Conservation (phyloP, 2,329 filamentous ascomycete species). For the Cladosporium sp. region DNA sequence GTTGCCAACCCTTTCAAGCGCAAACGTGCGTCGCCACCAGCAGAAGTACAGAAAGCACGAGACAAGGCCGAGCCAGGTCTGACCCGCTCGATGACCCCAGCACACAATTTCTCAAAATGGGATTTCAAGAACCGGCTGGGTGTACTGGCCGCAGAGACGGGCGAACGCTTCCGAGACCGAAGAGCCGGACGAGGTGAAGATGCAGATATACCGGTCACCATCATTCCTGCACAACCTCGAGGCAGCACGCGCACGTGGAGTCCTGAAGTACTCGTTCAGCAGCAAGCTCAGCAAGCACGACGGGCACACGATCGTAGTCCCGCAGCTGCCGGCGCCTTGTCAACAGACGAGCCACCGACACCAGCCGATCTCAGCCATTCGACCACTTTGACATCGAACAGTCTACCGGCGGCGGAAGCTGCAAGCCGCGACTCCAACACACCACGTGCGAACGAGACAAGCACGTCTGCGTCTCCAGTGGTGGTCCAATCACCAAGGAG, state of each 20-base stretch:
- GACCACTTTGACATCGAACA: slow-evolving; percentile 24
- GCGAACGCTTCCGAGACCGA: slow-evolving; percentile 47
- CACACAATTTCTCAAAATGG: slow-evolving; percentile 48
- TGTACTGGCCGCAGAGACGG: slow-evolving; percentile 51
- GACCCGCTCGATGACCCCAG: slow-evolving; percentile 38
- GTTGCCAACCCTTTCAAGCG: slow-evolving; percentile 61
- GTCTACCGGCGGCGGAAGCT: slow-evolving; percentile 9
- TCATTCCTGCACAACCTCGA: slow-evolving; percentile 61
- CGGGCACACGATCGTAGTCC: slow-evolving; percentile 11
- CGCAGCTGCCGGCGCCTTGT: neutral
- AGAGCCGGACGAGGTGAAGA: slow-evolving; percentile 41
- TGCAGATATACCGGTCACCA: slow-evolving; percentile 56
- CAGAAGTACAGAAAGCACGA: slow-evolving; percentile 58
- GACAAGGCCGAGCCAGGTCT: slow-evolving; percentile 26
- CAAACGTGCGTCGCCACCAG: slow-evolving; percentile 59
- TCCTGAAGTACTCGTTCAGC: slow-evolving; percentile 36
- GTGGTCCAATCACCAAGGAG: slow-evolving; percentile 20
- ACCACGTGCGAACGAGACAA: slow-evolving; percentile 7
- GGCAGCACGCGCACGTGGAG: slow-evolving; percentile 57
- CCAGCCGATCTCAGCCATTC: slow-evolving; percentile 22
- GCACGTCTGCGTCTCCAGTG: slow-evolving; percentile 25
- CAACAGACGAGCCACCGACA: slow-evolving; percentile 1
- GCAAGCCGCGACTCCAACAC: slow-evolving; percentile 11
- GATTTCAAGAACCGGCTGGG: slow-evolving; percentile 50
- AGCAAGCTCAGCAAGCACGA: slow-evolving; percentile 6